Conservation (phyloP, 768 basidiomycete species). For the Epithele typhae region DNA sequence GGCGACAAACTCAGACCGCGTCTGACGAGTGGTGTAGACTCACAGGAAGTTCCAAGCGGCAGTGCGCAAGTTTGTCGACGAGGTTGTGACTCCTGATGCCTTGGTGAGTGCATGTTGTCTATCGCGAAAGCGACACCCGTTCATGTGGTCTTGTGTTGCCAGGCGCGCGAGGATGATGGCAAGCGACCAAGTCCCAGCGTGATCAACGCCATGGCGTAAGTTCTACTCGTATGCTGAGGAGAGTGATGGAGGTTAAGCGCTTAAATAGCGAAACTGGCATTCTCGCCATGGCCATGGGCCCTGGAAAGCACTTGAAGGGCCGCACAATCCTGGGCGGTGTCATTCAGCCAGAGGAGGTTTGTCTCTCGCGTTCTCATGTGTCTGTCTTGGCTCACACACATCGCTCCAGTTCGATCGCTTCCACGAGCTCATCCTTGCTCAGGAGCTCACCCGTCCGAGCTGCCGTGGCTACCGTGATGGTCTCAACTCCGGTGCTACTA, state of each 20-base stretch:
- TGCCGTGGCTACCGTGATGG: conserved; percentile 82
- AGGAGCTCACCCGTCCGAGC: conserved; percentile 69
- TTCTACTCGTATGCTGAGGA: background rate
- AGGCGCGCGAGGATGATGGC: conserved; percentile 82
- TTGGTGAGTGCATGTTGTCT: conserved; percentile 19
- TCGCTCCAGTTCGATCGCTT: conserved; percentile 75
- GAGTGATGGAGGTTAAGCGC: too few relatives aligned
- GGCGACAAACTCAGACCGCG: background rate
- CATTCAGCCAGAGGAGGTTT: conserved; percentile 71
- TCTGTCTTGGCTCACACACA: background rate
- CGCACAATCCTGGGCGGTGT: conserved; percentile 67
- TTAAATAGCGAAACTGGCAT: conserved; percentile 56
- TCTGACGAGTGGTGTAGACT: conserved; percentile 32
- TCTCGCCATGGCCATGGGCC: conserved; percentile 90
- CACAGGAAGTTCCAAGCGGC: conserved; percentile 59
- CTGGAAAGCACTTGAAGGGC: conserved; percentile 83
- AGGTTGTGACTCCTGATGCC: conserved; percentile 49
- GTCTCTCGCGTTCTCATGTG: conserved; percentile 9
- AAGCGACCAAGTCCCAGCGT: conserved; percentile 78
- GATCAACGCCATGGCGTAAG: conserved; percentile 77
- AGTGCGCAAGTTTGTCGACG: conserved; percentile 64
- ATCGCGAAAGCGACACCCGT: background rate
- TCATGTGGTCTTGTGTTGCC: background rate
- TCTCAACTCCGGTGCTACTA: conserved; percentile 69
- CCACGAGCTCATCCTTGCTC: conserved; percentile 79